These are phyloP conservation scores for Luffa aegyptiaca DNA, from an alignment of 306 rosid genomes.

Conservation along the genomic window DNA sequence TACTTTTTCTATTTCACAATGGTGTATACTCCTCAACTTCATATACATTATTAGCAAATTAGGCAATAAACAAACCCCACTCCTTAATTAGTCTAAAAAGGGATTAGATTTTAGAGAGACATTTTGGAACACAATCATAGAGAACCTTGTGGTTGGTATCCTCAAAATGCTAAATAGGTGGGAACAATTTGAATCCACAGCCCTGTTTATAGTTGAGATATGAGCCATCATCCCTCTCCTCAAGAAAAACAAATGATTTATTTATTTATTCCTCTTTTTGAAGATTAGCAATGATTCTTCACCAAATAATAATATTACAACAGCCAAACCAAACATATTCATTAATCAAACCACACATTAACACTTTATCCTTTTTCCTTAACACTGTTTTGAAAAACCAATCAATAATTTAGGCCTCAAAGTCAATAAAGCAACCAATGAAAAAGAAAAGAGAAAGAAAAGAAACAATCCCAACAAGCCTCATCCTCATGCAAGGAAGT, in stretches of 20 bases:
- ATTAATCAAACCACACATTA: not conserved
- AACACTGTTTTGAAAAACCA: not conserved
- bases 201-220: not conserved
- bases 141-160: not conserved
- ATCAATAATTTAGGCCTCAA: not conserved
- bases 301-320: not conserved
- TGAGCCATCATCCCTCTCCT: not conserved
- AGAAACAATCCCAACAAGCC: not conserved
- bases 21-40: not conserved
- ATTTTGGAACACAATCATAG: not conserved
- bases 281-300: not conserved
- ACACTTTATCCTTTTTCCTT: not conserved
- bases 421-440: slow-evolving; percentile 3
- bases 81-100: not conserved
- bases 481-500: not conserved
- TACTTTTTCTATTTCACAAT: too few species aligned
- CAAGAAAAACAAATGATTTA: not conserved
- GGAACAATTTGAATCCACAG: not conserved
- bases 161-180: not conserved
- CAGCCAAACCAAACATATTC: not conserved
- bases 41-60: not conserved
- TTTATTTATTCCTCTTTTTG: not conserved
- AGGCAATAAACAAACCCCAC: not conserved
- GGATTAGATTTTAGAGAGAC: not conserved
- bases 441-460: not conserved